Evolutionary conservation across 495 filamentous ascomycete species (phyloP), one percentile per base, ranked within the genome.

Genomic region (Oidiodendron maius): DNA sequence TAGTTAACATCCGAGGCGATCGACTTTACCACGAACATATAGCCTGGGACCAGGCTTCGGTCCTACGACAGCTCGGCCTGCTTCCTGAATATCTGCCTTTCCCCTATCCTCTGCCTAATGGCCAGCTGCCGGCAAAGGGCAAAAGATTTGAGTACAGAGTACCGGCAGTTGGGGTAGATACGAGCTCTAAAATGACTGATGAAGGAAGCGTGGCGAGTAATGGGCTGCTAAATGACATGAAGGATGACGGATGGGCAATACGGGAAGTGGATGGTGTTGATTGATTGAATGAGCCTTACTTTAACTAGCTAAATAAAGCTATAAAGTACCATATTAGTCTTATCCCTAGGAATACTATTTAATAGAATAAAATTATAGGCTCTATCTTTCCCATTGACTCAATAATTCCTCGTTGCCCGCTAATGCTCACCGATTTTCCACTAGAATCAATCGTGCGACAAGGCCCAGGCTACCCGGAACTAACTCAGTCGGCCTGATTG

Each of bases 11-110:
- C 41, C 72, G 87, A 12, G 87, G 77, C 2, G 84, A 84, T 3
- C 78, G 79, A 41, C 68, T 95, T 3, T 89, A 81, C 59, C 82
- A 86, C 44, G 89, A 96, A 63, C 84, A 91, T 56, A 81, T 91
- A 15, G 83, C 86, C 53, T 96, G 89, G 89, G 90, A 95, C 58
- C 89, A 95, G 61, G 87, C 84, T 1, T 83, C 78, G 13, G 83
- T 91, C 2, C 65, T 96, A 0, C 74, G 83, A 16, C 89, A 95
- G 64, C 65, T 88, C 0, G 88, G 88, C 0, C 60, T 94, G 39
- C 59, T 95, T 30, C 72, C 82, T 58, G 54, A 84, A 70, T 63
- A 77, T 64, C 57, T 70, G 4, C 71, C 74, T 1, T 83, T 76
- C 44, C 78, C 80, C 6, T 79, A 82, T 56, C 46, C 69, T 0